Conservation (phyloP, 129 eudicot genomes). For the Saussurea involucrata region DNA sequence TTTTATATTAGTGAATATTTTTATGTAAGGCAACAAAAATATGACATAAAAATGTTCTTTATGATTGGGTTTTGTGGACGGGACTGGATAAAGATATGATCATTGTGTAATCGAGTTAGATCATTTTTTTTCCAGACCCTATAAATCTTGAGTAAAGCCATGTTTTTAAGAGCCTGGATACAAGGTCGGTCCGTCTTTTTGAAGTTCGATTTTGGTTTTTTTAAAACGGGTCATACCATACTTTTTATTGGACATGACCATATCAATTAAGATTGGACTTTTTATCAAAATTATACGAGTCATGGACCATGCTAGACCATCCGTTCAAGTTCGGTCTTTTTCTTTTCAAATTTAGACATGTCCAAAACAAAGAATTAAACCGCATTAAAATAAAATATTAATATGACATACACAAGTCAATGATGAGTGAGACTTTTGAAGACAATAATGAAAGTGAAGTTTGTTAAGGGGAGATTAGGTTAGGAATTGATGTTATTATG, state of each 20-base stretch:
- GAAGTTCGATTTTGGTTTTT: not conserved
- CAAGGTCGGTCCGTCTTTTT: not conserved
- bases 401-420: not conserved
- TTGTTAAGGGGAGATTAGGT: slow-evolving; percentile 22
- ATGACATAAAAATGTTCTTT: no score
- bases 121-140: no score
- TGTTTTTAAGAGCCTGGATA: not conserved
- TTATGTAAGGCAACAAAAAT: no score
- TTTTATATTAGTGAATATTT: not conserved
- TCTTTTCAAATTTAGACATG: not conserved
- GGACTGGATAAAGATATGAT: not conserved
- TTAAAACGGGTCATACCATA: not conserved
- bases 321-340: not conserved
- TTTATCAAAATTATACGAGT: not conserved
- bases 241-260: not conserved
- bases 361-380: not conserved
- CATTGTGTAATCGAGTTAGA: no score
- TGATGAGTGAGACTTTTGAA: not conserved
- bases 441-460: slow-evolving; percentile 21
- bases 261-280: not conserved
- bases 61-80: no score
- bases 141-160: not conserved
- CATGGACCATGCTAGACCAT: not conserved
- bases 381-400: not conserved
- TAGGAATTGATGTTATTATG: slow-evolving; percentile 32